Conservation (phyloP, 1,284 basidiomycete species). For the Phlebopus sp. region DNA sequence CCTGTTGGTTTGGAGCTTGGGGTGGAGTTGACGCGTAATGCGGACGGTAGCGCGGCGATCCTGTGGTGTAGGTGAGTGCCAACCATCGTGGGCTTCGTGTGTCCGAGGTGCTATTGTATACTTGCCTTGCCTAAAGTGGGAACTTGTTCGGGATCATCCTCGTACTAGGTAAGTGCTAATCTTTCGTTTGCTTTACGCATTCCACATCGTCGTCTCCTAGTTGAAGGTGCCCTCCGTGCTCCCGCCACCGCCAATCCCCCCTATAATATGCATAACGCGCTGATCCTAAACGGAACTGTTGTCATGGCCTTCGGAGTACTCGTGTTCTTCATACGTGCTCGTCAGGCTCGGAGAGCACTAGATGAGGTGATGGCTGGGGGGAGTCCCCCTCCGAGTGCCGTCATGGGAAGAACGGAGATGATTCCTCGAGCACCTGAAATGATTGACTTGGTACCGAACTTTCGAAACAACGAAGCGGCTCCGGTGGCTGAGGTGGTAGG, state of each 20-base stretch:
- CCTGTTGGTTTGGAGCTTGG: conserved; percentile 74
- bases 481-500: neutral
- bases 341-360: conserved; percentile 55
- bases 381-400: neutral
- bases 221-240: conserved; percentile 62
- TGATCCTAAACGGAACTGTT: conserved; percentile 60
- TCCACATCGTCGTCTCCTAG: conserved; percentile 32
- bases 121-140: conserved; percentile 39
- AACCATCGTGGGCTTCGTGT: neutral
- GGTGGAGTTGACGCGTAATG: conserved; percentile 73
- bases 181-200: neutral
- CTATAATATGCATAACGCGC: conserved; percentile 60
- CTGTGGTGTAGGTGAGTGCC: conserved; percentile 64
- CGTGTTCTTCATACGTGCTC: conserved; percentile 51
- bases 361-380: conserved; percentile 44
- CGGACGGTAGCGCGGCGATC: conserved; percentile 70
- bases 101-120: neutral
- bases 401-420: neutral
- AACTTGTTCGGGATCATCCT: conserved; percentile 66
- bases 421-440: neutral
- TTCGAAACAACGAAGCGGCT: too few species aligned
- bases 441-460: neutral
- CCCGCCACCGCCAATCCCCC: conserved; percentile 58
- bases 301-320: conserved; percentile 38
- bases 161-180: conserved; percentile 50